Evolutionary conservation across 2,329 filamentous ascomycete genomes (phyloP).

Genomic region (Talaromyces verruculosus): DNA sequence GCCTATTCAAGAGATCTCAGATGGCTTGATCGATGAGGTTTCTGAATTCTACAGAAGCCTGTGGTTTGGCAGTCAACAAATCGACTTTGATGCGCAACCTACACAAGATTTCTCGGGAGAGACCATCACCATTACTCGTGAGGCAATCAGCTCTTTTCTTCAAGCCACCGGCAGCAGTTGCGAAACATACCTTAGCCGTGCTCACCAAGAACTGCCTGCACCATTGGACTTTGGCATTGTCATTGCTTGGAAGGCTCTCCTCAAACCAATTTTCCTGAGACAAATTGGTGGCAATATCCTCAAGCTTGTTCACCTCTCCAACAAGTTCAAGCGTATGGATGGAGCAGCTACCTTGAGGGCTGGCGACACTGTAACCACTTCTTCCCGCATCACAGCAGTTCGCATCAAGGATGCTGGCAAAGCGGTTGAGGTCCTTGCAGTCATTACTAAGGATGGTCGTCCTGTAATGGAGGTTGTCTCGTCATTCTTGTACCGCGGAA

Average conservation of each 20-base stretch:
- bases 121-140: neutral
- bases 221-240: constrained; percentile 82
- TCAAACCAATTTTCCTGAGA: constrained; percentile 89
- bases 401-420: constrained; percentile 96
- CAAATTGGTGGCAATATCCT: constrained; percentile 93
- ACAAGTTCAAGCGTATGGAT: constrained; percentile 96
- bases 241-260: constrained; percentile 97
- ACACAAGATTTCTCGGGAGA: neutral
- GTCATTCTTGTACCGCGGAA: constrained; percentile 93
- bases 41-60: constrained; percentile 99
- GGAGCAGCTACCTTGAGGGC: constrained; percentile 92
- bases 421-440: constrained; percentile 98
- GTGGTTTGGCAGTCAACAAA: constrained; percentile 87
- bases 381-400: constrained; percentile 92
- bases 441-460: constrained; percentile 77
- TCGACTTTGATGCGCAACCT: neutral
- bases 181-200: neutral
- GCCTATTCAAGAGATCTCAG: constrained; percentile 94
- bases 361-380: constrained; percentile 87
- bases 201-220: neutral
- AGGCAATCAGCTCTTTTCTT: constrained; percentile 1
- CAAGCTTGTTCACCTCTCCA: constrained; percentile 94
- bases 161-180: constrained; percentile 8
- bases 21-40: constrained; percentile 91
- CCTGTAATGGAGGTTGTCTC: constrained; percentile 98